Conservation (phyloP, 139 green algal species). For the Edaphochlamys debaryana region DNA sequence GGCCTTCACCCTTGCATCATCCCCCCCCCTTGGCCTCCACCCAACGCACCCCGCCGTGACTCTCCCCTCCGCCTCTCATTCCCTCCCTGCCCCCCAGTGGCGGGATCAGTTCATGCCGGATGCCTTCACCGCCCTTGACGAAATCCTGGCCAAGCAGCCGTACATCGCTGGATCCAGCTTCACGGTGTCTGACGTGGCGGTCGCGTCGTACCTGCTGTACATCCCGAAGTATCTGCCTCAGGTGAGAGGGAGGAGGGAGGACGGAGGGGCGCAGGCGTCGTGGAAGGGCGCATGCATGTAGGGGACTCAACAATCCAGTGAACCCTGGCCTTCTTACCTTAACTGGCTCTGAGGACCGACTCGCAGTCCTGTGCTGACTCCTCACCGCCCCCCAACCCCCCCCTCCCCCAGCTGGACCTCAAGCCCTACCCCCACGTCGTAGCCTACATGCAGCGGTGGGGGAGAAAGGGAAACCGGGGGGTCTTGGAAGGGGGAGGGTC, state of each 20-base stretch:
- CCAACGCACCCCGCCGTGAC: too few relatives aligned
- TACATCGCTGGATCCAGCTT: slow-evolving; percentile 51
- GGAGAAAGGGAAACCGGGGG: background rate
- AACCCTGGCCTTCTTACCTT: too few relatives aligned
- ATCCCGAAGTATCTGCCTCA: slow-evolving; percentile 47
- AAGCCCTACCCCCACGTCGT: slow-evolving; percentile 50
- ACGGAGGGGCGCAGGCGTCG: too few relatives aligned
- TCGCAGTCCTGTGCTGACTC: background rate
- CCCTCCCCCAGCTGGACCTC: slow-evolving; percentile 39
- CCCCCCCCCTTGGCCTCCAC: too few relatives aligned
- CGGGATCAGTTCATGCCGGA: slow-evolving; percentile 49
- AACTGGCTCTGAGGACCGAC: too few relatives aligned
- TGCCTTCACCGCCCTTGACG: slow-evolving; percentile 41
- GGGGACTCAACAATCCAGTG: too few relatives aligned
- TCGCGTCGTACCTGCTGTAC: slow-evolving; percentile 53
- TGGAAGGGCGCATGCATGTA: too few relatives aligned
- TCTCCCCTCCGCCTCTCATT: background rate
- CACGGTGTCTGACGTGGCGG: slow-evolving; percentile 49
- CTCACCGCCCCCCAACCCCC: background rate
- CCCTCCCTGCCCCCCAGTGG: background rate
- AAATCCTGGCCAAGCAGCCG: slow-evolving; percentile 17
- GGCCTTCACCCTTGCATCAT: too few relatives aligned
- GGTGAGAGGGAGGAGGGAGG: too few relatives aligned
- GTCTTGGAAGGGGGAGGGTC: too few relatives aligned
- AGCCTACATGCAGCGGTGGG: slow-evolving; percentile 50